Base-by-base conservation (phyloP, 208 protist genomes). In the Leishmania guyanensis region DNA sequence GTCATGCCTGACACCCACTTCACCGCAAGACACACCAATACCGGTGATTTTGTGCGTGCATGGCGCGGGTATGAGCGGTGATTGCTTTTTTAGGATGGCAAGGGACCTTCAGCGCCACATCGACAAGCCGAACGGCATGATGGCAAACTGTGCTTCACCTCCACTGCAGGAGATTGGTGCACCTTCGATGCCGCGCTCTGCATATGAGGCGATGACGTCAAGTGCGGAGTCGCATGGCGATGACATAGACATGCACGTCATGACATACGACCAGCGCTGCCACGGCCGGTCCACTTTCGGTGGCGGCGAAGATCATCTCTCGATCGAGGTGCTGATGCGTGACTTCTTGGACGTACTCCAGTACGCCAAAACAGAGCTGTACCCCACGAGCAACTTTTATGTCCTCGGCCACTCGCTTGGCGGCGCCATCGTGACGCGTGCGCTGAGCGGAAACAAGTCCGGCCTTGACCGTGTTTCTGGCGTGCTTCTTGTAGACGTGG, bases 21-120 rank as follows among this genome's bases (percentile, higher is more conserved):
- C 53, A 16, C 17, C 3, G n/a, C 46, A 62, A 1, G 72, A 76
- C 4, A 64, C 48, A 22, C 33, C 75, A 9, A 53, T 74, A 16
- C 91, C 92, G 20, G 88, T 96, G n/a, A 80, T 98, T 1, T 88
- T 98, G 20, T 97, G 94, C 80, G 86, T 98, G 33, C 96, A 98
- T 84, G 96, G 96, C 29, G 96, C 93, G 14, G 96, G 96, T 22
- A 94, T 97, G 89, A 92, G 91, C 81, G 86, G 87, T 46, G 90
- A 94, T 33, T 91, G 81, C 80, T 98, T 94, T 79, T 89, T 87
- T 22, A 68, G 86, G 0, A 83, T 96, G 16, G 89, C 93, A 4
- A 77, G 84, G 4, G 81, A 89, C 68, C 53, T 96, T 62, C 80
- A 86, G 50, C 66, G 69, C 46, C 71, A 56, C 73, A 33, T 22